A percentile compares a stretch with the other conserved stretches of the same genome.
These are phyloP conservation scores for Exophiala mesophila DNA, from an alignment of 2,329 filamentous ascomycete species.

Conservation along the genomic window DNA sequence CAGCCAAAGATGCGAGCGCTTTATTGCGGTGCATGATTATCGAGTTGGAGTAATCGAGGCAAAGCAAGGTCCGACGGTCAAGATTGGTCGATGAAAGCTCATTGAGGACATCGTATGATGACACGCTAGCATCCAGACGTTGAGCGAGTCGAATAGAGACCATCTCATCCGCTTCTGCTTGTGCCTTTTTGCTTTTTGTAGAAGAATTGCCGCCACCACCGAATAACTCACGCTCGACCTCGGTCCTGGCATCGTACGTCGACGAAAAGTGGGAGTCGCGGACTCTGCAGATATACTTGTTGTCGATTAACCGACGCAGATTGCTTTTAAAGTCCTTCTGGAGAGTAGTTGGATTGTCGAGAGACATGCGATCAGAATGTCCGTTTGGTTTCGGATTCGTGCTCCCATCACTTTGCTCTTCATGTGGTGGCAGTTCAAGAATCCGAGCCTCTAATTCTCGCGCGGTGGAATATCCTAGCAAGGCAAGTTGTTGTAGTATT, in stretches of 20 bases:
- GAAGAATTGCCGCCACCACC: slow-evolving; percentile 46
- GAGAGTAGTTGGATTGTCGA: neutral
- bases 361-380: neutral
- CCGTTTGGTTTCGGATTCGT: slow-evolving; percentile 3
- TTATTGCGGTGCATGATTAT: slow-evolving; percentile 15
- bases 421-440: neutral
- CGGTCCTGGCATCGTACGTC: slow-evolving; percentile 51
- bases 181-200: slow-evolving; percentile 59
- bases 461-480: slow-evolving; percentile 67
- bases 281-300: slow-evolving; percentile 21
- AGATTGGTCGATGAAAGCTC: slow-evolving; percentile 5
- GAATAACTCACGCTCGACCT: slow-evolving; percentile 57
- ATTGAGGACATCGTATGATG: slow-evolving; percentile 6
- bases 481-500: slow-evolving; percentile 68
- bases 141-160: slow-evolving; percentile 51
- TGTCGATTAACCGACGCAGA: slow-evolving; percentile 10
- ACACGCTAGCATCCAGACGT: slow-evolving; percentile 33
- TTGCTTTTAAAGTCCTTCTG: slow-evolving; percentile 5
- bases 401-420: neutral
- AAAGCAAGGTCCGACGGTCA: slow-evolving; percentile 11
- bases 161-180: slow-evolving; percentile 55
- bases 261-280: slow-evolving; percentile 45
- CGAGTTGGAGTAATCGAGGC: slow-evolving; percentile 17
- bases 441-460: slow-evolving; percentile 38
- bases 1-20: slow-evolving; percentile 9